Evolutionary conservation across 2,329 filamentous ascomycete species (phyloP).

Genomic region (Eutypella sp.): DNA sequence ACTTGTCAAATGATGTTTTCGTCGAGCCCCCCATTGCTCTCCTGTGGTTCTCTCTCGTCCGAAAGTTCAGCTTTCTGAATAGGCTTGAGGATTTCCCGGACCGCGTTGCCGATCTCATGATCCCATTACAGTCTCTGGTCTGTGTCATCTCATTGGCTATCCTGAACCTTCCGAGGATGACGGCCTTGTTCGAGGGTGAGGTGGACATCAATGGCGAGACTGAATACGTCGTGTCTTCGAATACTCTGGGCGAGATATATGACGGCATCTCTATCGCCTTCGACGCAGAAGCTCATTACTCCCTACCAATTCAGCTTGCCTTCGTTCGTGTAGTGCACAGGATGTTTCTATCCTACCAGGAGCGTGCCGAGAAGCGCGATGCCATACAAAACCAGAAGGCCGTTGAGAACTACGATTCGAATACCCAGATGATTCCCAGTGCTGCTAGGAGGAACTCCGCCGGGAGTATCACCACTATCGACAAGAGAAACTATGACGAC

Average conservation of each 20-base stretch:
- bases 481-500: constrained; percentile 53
- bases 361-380: constrained; percentile 56
- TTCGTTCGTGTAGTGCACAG: constrained; percentile 75
- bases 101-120: constrained; percentile 40
- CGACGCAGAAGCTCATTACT: constrained; percentile 51
- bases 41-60: constrained; percentile 72
- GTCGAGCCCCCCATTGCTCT: constrained; percentile 54
- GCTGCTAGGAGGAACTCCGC: constrained; percentile 52
- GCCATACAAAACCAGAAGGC: constrained; percentile 54
- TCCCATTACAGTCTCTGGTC: constrained; percentile 64
- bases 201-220: constrained; percentile 37
- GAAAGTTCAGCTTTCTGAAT: constrained; percentile 64
- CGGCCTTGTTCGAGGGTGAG: constrained; percentile 50
- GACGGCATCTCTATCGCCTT: constrained; percentile 61
- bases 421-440: constrained; percentile 35
- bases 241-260: constrained; percentile 69
- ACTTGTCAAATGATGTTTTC: constrained; percentile 50
- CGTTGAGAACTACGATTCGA: constrained; percentile 49
- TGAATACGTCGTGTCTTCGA: constrained; percentile 63
- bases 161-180: constrained; percentile 58
- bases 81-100: constrained; percentile 41
- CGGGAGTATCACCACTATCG: constrained; percentile 58
- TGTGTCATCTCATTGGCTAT: constrained; percentile 67
- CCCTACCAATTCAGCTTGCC: constrained; percentile 69
- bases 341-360: constrained; percentile 60